Evolutionary conservation across 192 early-diverging fungal species (phyloP).

Genomic region (Umbelopsis sp.): DNA sequence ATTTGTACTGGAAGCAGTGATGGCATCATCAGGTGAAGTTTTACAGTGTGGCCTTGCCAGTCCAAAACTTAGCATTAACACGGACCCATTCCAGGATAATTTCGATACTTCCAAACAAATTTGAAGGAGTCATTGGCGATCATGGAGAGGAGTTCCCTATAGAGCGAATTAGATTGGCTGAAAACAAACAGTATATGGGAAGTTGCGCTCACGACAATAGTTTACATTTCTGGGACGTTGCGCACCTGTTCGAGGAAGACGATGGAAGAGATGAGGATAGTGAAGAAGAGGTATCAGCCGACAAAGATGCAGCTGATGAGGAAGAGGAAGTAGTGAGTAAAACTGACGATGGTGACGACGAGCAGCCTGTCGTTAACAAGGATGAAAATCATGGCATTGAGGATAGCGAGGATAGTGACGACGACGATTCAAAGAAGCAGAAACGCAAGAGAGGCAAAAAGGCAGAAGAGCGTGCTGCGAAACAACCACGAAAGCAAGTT

Average conservation of each 20-base stretch:
- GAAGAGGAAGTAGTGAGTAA: constrained; percentile 23
- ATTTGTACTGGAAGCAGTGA: constrained; percentile 92
- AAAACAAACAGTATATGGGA: constrained; percentile 76
- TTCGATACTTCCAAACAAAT: constrained; percentile 88
- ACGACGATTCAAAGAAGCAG: constrained; percentile 29
- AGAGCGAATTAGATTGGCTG: constrained; percentile 74
- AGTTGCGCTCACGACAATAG: constrained; percentile 86
- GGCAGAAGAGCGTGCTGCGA: constrained; percentile 5
- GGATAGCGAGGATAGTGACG: constrained; percentile 33
- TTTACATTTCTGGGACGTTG: constrained; percentile 88
- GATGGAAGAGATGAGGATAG: constrained; percentile 48
- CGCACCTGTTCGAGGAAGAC: constrained; percentile 57
- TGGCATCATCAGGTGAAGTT: constrained; percentile 73
- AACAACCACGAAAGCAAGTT: not conserved
- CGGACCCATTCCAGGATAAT: constrained; percentile 53
- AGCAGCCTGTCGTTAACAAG: constrained; percentile 7
- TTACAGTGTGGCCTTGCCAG: not conserved
- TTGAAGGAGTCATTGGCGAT: constrained; percentile 88
- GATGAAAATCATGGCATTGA: constrained; percentile 26
- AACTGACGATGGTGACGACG: constrained; percentile 29
- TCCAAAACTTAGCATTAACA: not conserved
- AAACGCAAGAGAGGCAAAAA: constrained; percentile 28
- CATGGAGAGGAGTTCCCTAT: constrained; percentile 87
- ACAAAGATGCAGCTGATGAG: constrained; percentile 47
- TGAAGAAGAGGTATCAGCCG: constrained; percentile 43